A percentile compares a stretch with the other conserved stretches of the same genome.
These are phyloP conservation scores for Oryza rufipogon DNA, from an alignment of 176 grass and related monocot genomes.

Conservation along the genomic window DNA sequence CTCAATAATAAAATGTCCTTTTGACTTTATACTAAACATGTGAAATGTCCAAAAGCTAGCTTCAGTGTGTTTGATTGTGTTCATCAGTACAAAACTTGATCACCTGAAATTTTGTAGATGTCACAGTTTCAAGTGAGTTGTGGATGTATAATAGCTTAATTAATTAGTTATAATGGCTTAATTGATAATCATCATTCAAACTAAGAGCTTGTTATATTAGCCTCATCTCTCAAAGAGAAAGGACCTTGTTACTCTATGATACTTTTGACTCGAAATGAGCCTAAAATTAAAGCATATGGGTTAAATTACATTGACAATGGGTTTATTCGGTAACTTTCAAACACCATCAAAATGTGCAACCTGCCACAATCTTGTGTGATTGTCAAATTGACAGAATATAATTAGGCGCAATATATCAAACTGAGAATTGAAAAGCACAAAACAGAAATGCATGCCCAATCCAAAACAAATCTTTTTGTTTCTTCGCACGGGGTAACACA, in stretches of 20 bases:
- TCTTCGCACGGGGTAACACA: too few relatives aligned
- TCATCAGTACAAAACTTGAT: slow-evolving; percentile 31
- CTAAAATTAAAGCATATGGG: slow-evolving; percentile 10
- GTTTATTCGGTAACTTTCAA: background rate
- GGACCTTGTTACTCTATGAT: background rate
- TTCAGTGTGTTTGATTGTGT: background rate
- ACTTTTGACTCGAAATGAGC: background rate
- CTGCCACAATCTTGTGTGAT: background rate
- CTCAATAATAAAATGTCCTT: slow-evolving; percentile 29
- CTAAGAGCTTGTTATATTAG: background rate
- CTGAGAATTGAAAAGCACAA: too few relatives aligned
- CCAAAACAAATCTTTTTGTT: too few relatives aligned
- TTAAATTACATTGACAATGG: background rate
- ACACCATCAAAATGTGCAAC: background rate
- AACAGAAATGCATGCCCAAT: too few relatives aligned
- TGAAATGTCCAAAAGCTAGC: slow-evolving; percentile 24
- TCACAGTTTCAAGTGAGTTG: slow-evolving; percentile 3
- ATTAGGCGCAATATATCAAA: too few relatives aligned
- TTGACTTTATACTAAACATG: slow-evolving; percentile 37
- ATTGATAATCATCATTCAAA: slow-evolving; percentile 1
- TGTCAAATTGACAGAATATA: too few relatives aligned
- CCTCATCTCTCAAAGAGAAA: background rate
- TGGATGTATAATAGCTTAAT: slow-evolving; percentile 18
- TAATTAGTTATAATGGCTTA: slow-evolving; percentile 14
- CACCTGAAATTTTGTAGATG: slow-evolving; percentile 17